Conservation (phyloP, 768 basidiomycete species). For the Termitomyces titanicus region DNA sequence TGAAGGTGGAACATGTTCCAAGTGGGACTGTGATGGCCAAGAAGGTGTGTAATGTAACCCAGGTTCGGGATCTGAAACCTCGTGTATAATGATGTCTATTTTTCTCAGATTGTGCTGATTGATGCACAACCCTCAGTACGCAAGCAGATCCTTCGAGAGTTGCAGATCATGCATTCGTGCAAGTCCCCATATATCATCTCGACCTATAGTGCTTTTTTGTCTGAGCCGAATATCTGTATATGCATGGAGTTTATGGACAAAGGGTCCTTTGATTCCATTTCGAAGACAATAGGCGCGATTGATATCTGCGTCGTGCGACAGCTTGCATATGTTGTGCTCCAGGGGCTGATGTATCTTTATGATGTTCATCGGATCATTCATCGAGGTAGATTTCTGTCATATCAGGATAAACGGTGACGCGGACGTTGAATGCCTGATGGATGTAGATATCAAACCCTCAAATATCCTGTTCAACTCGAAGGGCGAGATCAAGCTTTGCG, state of each 20-base stretch:
- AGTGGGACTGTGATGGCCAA: constrained; percentile 95
- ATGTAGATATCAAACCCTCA: constrained; percentile 94
- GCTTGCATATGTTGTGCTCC: constrained; percentile 90
- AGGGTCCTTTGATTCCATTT: constrained; percentile 89
- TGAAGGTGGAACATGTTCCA: constrained; percentile 89
- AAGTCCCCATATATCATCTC: constrained; percentile 90
- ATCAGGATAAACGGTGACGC: not conserved
- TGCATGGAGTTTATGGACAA: constrained; percentile 98
- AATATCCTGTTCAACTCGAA: constrained; percentile 94
- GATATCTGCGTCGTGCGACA: constrained; percentile 89
- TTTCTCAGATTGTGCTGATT: constrained; percentile 85
- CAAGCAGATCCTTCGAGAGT: constrained; percentile 95
- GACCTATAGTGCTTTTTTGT: constrained; percentile 94
- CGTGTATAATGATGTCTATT: too few species aligned
- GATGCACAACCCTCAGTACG: constrained; percentile 93
- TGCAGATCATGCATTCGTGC: constrained; percentile 99
- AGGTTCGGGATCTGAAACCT: not conserved
- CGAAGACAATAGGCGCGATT: constrained; percentile 90
- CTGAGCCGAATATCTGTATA: constrained; percentile 97
- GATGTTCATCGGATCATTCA: constrained; percentile 98
- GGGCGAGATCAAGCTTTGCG: constrained; percentile 98
- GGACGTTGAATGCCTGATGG: not conserved
- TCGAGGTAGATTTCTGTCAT: constrained; percentile 63
- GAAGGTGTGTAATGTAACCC: constrained; percentile 61
- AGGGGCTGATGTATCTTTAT: constrained; percentile 96